Evolutionary conservation across 2,329 filamentous ascomycete species (phyloP).

Genomic region (Simplicillium sp.): DNA sequence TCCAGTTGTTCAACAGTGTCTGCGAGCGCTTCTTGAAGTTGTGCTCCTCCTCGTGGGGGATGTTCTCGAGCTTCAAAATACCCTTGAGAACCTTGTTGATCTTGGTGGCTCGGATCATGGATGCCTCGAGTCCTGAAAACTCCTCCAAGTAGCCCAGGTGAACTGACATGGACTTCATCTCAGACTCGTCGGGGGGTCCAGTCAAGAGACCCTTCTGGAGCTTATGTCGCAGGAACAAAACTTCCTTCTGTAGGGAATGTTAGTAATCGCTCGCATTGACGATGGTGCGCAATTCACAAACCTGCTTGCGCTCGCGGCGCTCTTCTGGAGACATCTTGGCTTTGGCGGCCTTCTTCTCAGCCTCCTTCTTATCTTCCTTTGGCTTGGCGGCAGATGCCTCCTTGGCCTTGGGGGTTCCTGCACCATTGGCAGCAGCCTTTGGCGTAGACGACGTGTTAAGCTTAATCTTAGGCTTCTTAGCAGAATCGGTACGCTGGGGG

Average conservation of each 20-base stretch:
- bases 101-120: conserved; percentile 84
- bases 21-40: conserved; percentile 80
- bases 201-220: conserved; percentile 90
- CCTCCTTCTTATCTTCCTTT: conserved; percentile 45
- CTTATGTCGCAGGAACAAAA: conserved; percentile 90
- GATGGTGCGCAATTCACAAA: conserved; percentile 21
- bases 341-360: too few relatives aligned
- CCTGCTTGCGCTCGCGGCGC: conserved; percentile 49
- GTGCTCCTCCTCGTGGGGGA: conserved; percentile 83
- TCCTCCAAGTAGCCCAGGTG: conserved; percentile 74
- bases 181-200: conserved; percentile 75
- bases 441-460: conserved; percentile 56
- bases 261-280: conserved; percentile 14
- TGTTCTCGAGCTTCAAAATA: conserved; percentile 76
- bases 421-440: conserved; percentile 48
- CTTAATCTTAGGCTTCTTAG: conserved; percentile 61
- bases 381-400: conserved; percentile 22
- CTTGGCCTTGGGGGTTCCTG: conserved; percentile 46
- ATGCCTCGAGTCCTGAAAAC: conserved; percentile 70
- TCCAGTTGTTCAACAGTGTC: conserved; percentile 79
- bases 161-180: conserved; percentile 71
- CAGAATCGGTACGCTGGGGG: conserved; percentile 49
- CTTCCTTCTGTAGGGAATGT: conserved; percentile 48
- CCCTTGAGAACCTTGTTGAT: conserved; percentile 98
- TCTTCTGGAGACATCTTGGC: conserved; percentile 49